Base-by-base conservation (phyloP, 352 stramenopile genomes). In the Pythium periplocum region DNA sequence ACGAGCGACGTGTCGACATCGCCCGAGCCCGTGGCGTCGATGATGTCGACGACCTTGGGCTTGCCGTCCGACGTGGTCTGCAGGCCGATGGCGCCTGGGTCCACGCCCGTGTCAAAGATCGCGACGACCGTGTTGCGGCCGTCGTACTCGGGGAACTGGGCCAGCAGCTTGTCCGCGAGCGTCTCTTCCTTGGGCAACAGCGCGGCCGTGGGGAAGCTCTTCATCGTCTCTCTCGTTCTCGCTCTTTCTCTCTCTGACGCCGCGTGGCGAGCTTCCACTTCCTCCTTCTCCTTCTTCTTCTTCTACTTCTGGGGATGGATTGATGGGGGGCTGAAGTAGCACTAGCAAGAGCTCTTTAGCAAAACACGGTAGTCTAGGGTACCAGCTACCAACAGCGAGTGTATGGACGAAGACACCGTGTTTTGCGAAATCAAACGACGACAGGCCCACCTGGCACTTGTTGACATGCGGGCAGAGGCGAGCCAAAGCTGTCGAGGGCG, bases 21-120 rank as follows among this genome's bases (percentile, higher is more conserved):
- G 35, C 95, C 95, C 6, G 83, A 71, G 40, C 77, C 96, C 33
- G 93, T 98, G 67, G 91, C 96, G 74, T 99, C 96, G 31, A 98
- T 78, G 43, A 99, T 75, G 69, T 98, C 91, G 10, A 99, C 62
- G 57, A 98, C 72, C 75, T 99, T 98, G 46, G 85, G 87, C 26
- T 82, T 75, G 7, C 90, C 90, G 68, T 96, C 85, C 6, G 77
- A 62, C 42, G 88, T 96, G 33, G 71, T 77, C 59, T 93, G 83
- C 11, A 98, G 68, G 2, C 92, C 93, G 37, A 78, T 74, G 0
- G 95, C 93, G 2, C 83, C 90, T 0, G 93, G 90, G 64, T 99
- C 96, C 53, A 98, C 89, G 43, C 96, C 96, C 31, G 96, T 98
- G 77, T 99, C 96, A 44, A 99, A 83, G 59, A 98, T 91, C n/a